These are phyloP conservation scores for Boeremia lycopersici DNA, from an alignment of 2,329 filamentous ascomycete genomes.

Conservation along the genomic window DNA sequence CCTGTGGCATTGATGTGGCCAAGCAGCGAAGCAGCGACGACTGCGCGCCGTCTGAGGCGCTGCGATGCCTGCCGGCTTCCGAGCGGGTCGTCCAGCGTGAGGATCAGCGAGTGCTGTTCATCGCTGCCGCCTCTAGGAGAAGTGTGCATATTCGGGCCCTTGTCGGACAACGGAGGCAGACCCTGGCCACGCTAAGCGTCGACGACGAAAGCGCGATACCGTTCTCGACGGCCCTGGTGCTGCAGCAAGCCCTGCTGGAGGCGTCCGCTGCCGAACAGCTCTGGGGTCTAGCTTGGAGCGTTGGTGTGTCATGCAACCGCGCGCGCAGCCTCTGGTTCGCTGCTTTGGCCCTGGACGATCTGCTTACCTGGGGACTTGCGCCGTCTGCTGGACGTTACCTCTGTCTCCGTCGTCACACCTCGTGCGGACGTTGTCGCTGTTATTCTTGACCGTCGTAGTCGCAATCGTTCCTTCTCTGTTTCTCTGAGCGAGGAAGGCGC, in stretches of 20 bases:
- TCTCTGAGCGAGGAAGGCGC: conserved; percentile 2
- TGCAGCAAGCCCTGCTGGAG: conserved; percentile 13
- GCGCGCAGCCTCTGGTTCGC: conserved; percentile 33
- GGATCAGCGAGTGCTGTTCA: conserved; percentile 20
- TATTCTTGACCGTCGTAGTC: conserved; percentile 1
- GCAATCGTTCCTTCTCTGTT: not conserved
- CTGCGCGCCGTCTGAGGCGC: conserved; percentile 6
- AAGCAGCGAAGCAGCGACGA: conserved; percentile 12
- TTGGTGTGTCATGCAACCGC: conserved; percentile 40
- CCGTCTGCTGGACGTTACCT: conserved; percentile 23
- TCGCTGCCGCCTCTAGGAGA: conserved; percentile 23
- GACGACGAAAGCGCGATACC: conserved; percentile 23
- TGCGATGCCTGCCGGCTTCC: conserved; percentile 21
- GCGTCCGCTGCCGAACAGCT: conserved; percentile 20
- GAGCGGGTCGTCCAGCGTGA: conserved; percentile 20
- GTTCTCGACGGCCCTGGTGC: conserved; percentile 29
- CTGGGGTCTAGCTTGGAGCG: conserved; percentile 28
- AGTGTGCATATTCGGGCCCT: conserved; percentile 18
- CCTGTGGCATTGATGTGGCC: conserved; percentile 14
- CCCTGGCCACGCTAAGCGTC: conserved; percentile 27
- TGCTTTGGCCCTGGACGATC: conserved; percentile 27
- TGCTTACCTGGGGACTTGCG: conserved; percentile 17
- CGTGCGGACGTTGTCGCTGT: conserved; percentile 7
- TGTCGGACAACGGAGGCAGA: conserved; percentile 20
- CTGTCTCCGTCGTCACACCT: conserved; percentile 15